Conservation (phyloP, 768 basidiomycete species). For the Trametes coccinea region DNA sequence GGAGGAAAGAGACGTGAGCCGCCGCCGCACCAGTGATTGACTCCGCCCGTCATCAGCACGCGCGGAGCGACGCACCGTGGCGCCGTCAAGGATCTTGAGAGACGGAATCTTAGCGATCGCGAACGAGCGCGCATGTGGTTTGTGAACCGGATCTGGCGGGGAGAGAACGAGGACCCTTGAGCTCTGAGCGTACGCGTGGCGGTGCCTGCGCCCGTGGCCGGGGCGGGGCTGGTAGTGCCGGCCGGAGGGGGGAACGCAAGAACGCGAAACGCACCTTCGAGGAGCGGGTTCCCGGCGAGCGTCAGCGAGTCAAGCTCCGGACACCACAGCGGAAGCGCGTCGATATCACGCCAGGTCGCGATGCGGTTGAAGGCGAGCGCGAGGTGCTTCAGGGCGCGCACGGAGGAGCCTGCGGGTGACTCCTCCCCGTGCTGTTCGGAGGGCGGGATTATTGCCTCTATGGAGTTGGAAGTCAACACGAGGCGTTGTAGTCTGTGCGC, state of each 20-base stretch:
- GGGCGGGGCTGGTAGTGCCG: too few species aligned
- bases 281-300: constrained; percentile 63
- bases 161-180: background rate
- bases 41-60: background rate
- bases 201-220: background rate
- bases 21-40: background rate
- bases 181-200: background rate
- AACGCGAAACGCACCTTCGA: constrained; percentile 43
- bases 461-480: constrained; percentile 62
- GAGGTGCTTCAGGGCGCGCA: constrained; percentile 53
- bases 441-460: constrained; percentile 43
- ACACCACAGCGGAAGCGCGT: constrained; percentile 67
- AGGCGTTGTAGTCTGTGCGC: constrained; percentile 58
- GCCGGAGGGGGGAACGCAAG: too few species aligned
- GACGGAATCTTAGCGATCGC: constrained; percentile 68
- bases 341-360: constrained; percentile 59
- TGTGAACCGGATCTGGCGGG: constrained; percentile 37
- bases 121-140: constrained; percentile 48
- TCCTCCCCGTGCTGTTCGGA: background rate
- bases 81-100: constrained; percentile 62
- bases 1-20: background rate
- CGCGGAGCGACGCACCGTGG: constrained; percentile 45
- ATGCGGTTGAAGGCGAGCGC: constrained; percentile 65
- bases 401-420: background rate
- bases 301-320: constrained; percentile 63